Base-by-base conservation (phyloP, 2,329 filamentous ascomycete genomes). In the Aspergillus nomiae region DNA sequence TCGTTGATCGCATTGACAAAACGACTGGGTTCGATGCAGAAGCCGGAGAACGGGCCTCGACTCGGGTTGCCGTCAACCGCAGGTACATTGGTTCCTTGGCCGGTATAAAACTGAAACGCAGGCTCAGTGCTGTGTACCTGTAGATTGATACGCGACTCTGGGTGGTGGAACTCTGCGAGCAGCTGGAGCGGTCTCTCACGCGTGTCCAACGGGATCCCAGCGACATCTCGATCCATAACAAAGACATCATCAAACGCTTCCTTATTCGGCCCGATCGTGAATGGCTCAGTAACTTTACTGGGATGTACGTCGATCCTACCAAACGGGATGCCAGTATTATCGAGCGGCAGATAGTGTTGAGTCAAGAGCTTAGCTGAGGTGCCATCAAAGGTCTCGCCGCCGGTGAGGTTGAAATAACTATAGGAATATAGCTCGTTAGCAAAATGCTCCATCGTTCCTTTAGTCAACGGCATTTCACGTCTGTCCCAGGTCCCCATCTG, bases 61-160 rank as follows among this genome's bases (percentile, higher is more conserved):
- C 89, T 88, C 0, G 90, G 87, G 32, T 86, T 77, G 2, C 82
- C 83, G 36, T 81, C 83, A 26, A 83, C 81, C 63, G 78, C 89
- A 0, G 91, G 90, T 14, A 96, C 90, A 70, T 95, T 82, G 68
- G 96, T 93, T 73, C 89, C 90, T 74, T 91, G 90, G 67, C 94
- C 95, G 0, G 93, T 96, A 80, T 98, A 98, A 81, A 97, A 96
- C 78, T 98, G 94, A 84, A 97, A 98, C 0, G 92, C 92, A 0
- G 95, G 95, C 82, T 98, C 94, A 0, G 94, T 98, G 82, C 92
- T 95, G 72, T 88, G 83, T 7, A 97, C 90, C 78, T 97, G 92
- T 56, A 98, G 87, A 75, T 96, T 90, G 68, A 97, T 84, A 66
- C 88, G 87, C 32, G 89, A 90, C 56, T 82, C 83, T 7, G 92